Evolutionary conservation across 108 stramenopile genomes (phyloP).

Genomic region (Parietichytrium sp.): DNA sequence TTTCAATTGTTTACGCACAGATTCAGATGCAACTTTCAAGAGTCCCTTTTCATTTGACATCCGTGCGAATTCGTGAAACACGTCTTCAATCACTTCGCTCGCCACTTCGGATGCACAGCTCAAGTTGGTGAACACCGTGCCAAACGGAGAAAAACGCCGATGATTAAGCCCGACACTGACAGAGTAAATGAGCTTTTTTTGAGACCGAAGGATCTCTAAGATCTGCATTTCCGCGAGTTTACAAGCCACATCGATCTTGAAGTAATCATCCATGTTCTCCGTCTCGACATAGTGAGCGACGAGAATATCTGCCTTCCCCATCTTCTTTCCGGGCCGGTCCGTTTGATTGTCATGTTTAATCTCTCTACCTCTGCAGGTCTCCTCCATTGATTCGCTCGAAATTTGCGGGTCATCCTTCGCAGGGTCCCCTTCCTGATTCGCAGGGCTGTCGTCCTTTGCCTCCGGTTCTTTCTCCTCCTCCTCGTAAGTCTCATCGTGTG

Average conservation of each 20-base stretch:
- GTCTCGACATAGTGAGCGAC: no score
- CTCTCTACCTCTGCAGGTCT: no score
- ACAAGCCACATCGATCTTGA: background rate
- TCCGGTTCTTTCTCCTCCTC: no score
- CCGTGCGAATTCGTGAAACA: constrained; percentile 6
- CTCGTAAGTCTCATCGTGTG: background rate
- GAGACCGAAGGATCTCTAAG: background rate
- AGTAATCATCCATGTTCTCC: background rate
- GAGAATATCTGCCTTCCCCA: background rate
- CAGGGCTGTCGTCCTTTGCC: no score
- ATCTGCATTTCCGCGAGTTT: background rate
- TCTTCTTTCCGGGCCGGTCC: no score
- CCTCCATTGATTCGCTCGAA: no score
- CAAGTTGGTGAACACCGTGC: background rate
- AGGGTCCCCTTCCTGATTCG: no score
- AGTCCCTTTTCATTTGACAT: no score
- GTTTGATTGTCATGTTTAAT: no score
- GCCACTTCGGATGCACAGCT: background rate
- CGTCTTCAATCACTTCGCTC: background rate
- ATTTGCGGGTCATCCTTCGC: no score
- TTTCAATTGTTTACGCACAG: no score
- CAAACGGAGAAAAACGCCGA: background rate
- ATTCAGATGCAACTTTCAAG: no score
- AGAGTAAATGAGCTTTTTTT: constrained; percentile 15
- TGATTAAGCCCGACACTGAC: constrained; percentile 2